Percentiles rank a stretch among this genome's conserved stretches.
These are phyloP conservation scores for Scleromitrula shiraiana DNA, from an alignment of 2,329 filamentous ascomycete species.

Conservation along the genomic window DNA sequence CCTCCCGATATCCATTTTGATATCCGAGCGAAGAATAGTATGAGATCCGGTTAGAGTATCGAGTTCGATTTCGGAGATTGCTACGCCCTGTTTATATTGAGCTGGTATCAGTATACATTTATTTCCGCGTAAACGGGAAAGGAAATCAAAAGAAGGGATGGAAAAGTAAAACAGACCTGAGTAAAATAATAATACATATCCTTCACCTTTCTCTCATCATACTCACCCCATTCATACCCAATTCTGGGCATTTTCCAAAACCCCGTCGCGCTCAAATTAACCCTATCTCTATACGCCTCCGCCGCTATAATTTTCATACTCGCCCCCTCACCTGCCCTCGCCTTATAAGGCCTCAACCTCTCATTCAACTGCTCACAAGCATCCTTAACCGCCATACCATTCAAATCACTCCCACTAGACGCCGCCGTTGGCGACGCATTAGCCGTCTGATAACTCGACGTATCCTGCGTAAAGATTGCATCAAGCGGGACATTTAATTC, in stretches of 20 bases:
- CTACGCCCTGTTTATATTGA: conserved; percentile 57
- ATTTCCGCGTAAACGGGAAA: not conserved
- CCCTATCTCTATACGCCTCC: conserved; percentile 87
- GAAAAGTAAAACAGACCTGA: conserved; percentile 37
- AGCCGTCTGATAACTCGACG: conserved; percentile 85
- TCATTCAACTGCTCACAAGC: conserved; percentile 84
- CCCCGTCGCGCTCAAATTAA: conserved; percentile 87
- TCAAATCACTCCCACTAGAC: conserved; percentile 88
- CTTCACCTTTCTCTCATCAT: conserved; percentile 55
- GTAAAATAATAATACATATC: conserved; percentile 97
- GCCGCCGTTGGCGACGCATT: conserved; percentile 89
- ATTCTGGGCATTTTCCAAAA: conserved; percentile 97
- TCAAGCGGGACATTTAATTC: conserved; percentile 72
- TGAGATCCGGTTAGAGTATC: conserved; percentile 91
- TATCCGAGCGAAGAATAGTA: conserved; percentile 80
- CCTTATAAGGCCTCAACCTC: conserved; percentile 72
- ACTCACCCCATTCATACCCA: conserved; percentile 84
- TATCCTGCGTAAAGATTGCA: conserved; percentile 82
- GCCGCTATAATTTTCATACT: conserved; percentile 83
- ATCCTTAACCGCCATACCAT: conserved; percentile 88
- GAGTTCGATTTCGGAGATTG: conserved; percentile 84
- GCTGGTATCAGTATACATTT: conserved; percentile 39
- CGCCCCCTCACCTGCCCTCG: conserved; percentile 67
- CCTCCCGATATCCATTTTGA: conserved; percentile 93
- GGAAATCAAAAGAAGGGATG: not conserved